Evolutionary conservation across 2,329 filamentous ascomycete genomes (phyloP).

Genomic region (Apiospora rasikravindrae): DNA sequence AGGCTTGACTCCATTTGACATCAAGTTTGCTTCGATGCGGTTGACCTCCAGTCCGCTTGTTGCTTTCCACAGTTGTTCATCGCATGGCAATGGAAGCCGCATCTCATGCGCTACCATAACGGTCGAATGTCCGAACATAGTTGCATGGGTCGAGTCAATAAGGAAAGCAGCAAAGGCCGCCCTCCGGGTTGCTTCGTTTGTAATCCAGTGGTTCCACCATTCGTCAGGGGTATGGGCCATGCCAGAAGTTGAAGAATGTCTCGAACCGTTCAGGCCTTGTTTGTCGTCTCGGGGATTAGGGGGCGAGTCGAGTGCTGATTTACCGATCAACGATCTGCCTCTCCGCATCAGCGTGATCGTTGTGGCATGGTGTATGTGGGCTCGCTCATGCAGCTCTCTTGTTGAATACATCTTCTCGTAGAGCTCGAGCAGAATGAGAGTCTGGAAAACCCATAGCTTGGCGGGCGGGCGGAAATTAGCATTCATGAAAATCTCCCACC

Average conservation of each 20-base stretch:
- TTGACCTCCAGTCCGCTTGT: conserved; percentile 86
- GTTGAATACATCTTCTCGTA: conserved; percentile 99
- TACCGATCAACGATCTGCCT: conserved; percentile 87
- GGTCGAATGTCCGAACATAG: conserved; percentile 96
- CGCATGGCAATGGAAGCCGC: conserved; percentile 87
- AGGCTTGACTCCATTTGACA: conserved; percentile 81
- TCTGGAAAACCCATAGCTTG: conserved; percentile 95
- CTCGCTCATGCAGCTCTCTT: conserved; percentile 86
- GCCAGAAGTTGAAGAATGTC: conserved; percentile 67
- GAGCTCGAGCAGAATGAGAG: conserved; percentile 83
- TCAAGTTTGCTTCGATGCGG: conserved; percentile 79
- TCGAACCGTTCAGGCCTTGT: conserved; percentile 53
- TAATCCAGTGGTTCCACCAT: conserved; percentile 97
- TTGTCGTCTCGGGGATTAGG: conserved; percentile 71
- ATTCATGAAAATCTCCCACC: conserved; percentile 96
- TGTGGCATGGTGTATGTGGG: conserved; percentile 95
- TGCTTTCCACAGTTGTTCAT: conserved; percentile 91
- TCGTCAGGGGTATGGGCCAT: conserved; percentile 76
- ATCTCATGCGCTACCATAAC: conserved; percentile 98
- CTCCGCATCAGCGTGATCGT: conserved; percentile 94
- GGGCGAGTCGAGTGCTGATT: conserved; percentile 83
- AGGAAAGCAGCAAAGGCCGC: conserved; percentile 94
- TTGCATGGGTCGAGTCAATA: conserved; percentile 93
- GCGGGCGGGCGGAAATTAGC: conserved; percentile 87
- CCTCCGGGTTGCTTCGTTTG: conserved; percentile 85